phyloP scores from a whole-genome alignment of 257 asterid genomes.

The Parsonsia alboflavescens region DNA sequence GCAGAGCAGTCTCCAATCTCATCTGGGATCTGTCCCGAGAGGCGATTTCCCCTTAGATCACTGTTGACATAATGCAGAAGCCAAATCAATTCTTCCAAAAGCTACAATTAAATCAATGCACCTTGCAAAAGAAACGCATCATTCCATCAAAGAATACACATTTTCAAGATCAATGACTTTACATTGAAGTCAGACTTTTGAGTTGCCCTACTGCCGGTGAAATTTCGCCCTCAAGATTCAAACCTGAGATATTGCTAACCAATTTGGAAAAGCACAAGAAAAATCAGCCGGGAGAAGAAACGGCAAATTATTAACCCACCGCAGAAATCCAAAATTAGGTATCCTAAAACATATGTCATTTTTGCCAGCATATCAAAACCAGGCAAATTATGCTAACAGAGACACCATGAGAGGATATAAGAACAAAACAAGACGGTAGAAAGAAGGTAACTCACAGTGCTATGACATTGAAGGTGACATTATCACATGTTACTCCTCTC shows the following conservation, averaged over 20 bases:
- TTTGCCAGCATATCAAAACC: not conserved
- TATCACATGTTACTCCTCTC: constrained; percentile 90
- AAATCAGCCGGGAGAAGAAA: not conserved
- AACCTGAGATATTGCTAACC: constrained; percentile 75
- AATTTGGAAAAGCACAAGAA: not conserved
- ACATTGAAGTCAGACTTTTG: constrained; percentile 63
- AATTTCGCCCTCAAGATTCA: constrained; percentile 90
- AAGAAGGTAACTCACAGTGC: constrained; percentile 54
- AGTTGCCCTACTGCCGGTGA: constrained; percentile 91
- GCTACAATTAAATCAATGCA: not conserved
- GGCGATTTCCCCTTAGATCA: constrained; percentile 66
- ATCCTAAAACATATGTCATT: not conserved
- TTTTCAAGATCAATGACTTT: not conserved
- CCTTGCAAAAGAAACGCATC: not conserved
- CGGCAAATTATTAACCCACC: not conserved
- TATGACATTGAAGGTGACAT: constrained; percentile 77
- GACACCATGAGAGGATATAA: not conserved
- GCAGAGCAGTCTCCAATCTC: constrained; percentile 94
- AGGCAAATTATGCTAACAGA: not conserved
- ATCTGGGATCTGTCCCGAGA: constrained; percentile 95
- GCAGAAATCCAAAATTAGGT: not conserved
- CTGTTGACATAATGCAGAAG: constrained; percentile 23
- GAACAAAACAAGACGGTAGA: not conserved
- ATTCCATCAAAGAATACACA: not conserved
- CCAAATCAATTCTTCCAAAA: not conserved